Evolutionary conservation across 371 early-diverging fungal species (phyloP).

Genomic region (Mucor saturninus): DNA sequence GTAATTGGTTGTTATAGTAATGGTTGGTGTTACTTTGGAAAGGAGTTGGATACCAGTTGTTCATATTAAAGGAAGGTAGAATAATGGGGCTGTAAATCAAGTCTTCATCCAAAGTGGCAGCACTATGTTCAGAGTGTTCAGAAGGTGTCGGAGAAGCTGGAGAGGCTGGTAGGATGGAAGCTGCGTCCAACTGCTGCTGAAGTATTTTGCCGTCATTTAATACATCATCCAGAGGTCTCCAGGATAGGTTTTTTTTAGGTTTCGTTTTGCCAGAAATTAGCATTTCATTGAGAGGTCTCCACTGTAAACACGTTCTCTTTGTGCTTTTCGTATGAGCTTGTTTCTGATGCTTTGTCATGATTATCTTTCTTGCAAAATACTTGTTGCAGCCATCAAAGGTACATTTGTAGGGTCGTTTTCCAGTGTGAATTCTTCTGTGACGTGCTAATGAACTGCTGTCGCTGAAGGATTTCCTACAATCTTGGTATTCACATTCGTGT

Average conservation of each 20-base stretch:
- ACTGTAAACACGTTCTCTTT: conserved; percentile 22
- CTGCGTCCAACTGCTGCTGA: conserved; percentile 15
- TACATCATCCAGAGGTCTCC: conserved; percentile 25
- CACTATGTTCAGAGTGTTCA: conserved; percentile 28
- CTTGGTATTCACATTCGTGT: conserved; percentile 68
- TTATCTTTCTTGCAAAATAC: conserved; percentile 28
- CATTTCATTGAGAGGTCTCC: conserved; percentile 30
- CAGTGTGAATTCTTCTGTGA: conserved; percentile 68
- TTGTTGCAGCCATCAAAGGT: conserved; percentile 46
- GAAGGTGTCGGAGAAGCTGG: conserved; percentile 25
- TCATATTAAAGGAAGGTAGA: not conserved
- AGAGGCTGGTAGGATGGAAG: not conserved
- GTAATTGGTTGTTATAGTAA: not conserved
- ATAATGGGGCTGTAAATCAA: conserved; percentile 14
- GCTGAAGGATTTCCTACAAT: conserved; percentile 65
- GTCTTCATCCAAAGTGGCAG: conserved; percentile 21
- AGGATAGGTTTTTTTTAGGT: conserved; percentile 4
- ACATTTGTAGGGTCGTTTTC: conserved; percentile 70
- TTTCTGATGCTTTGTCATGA: conserved; percentile 30
- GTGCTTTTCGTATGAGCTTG: conserved; percentile 24
- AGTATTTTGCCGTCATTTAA: conserved; percentile 14
- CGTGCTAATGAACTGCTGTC: conserved; percentile 49
- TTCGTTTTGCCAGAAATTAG: conserved; percentile 7
- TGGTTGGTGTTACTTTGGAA: not conserved
- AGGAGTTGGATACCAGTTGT: conserved; percentile 9